Evolutionary conservation across 805 yeast genomes (phyloP), one percentile per base, ranked within the genome.

Genomic region (Cyberlindnera mycetangii): DNA sequence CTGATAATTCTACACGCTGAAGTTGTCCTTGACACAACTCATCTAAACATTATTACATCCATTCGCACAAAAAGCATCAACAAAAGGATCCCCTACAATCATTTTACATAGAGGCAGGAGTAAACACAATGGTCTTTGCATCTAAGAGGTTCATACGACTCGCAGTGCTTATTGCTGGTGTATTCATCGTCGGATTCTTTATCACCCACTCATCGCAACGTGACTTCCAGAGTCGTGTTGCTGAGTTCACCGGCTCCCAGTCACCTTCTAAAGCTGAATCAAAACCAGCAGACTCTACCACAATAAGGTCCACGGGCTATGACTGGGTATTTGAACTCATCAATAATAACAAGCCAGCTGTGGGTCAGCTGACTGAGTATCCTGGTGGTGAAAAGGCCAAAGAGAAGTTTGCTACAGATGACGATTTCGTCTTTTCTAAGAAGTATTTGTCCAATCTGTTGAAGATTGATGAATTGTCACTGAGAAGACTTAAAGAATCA

Each of bases 381-480:
- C 62, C 63, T 33, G 52, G 60, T 4, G 71, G 63, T 12, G 56
- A 55, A 27, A 67, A 65, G 50, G 83, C 79, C 3, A 59, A 56
- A 44, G 76, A 77, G 54, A 59, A 63, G 41, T 73, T 73, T 49
- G 62, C 70, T 4, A 52, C 61, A 14, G 72, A 70, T 47, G 59
- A 56, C 4, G 70, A 65, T 39, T 70, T 74, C 49, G 52, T 71
- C 10, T 76, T 75, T 55, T 65, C 72, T 28, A 70, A 71, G 48
- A 69, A 67, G 16, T 78, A 78, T 51, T 37, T 78, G 68, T 51
- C 68, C 39, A 63, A 62, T 46, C 59, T 78, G 9, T 59, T 78
- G 34, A 69, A 69, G 28, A 55, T 78, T 14, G 61, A 72, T 11
- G 66, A 65, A 4, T 48, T 49, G 2, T 59, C 72, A 2, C 49